phyloP scores from a whole-genome alignment of 2,329 filamentous ascomycete species.

The Cercospora zeina region DNA sequence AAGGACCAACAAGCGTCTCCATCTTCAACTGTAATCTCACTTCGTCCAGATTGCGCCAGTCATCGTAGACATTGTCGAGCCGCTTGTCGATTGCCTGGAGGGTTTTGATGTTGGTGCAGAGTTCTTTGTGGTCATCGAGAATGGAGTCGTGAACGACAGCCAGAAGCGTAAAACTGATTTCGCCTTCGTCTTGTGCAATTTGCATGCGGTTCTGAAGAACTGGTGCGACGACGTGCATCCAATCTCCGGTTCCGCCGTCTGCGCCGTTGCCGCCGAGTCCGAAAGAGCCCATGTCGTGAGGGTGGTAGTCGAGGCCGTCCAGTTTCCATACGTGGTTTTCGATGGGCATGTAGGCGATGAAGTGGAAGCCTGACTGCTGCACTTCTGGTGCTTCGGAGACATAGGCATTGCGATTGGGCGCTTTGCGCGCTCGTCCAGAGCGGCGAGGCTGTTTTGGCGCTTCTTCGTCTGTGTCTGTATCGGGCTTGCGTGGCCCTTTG shows the following conservation, averaged over 20 bases:
- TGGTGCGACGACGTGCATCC: constrained; percentile 65
- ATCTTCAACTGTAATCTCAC: not conserved
- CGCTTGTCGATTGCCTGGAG: constrained; percentile 45
- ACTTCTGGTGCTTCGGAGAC: constrained; percentile 48
- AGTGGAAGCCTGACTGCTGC: constrained; percentile 73
- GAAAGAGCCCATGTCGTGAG: constrained; percentile 60
- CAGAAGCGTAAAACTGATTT: constrained; percentile 74
- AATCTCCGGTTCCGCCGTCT: constrained; percentile 54
- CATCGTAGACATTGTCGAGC: constrained; percentile 43
- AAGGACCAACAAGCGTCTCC: constrained; percentile 24
- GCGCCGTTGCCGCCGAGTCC: constrained; percentile 39
- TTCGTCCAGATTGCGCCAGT: constrained; percentile 42
- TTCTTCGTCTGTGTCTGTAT: not conserved
- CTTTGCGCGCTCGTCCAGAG: constrained; percentile 33
- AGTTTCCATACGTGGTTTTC: constrained; percentile 80
- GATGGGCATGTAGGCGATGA: constrained; percentile 81
- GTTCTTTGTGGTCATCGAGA: constrained; percentile 46
- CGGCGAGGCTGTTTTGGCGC: constrained; percentile 26
- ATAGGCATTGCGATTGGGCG: constrained; percentile 32
- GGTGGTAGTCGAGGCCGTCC: constrained; percentile 76
- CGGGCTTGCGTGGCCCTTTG: not conserved
- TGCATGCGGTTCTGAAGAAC: constrained; percentile 67
- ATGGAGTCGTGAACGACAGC: constrained; percentile 70
- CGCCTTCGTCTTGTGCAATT: constrained; percentile 61
- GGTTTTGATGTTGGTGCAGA: constrained; percentile 50